A percentile compares a stretch with the other conserved stretches of the same genome.
Conservation (phyloP, 352 stramenopile species). For the Phytophthora crassamura region DNA sequence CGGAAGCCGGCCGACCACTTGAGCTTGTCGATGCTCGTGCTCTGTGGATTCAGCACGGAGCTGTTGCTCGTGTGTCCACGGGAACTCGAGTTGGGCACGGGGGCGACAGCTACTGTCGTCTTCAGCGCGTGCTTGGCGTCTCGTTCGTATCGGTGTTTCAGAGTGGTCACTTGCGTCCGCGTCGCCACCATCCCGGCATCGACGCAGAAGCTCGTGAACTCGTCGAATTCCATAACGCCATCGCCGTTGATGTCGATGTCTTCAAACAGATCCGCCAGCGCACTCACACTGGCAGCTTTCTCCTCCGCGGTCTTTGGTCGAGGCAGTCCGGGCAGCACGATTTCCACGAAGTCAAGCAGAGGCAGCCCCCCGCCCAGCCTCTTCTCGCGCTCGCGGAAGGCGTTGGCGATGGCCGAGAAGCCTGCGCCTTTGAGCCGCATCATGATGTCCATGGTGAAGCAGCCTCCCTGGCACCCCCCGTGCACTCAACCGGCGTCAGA, state of each 20-base stretch:
- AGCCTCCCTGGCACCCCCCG: not conserved
- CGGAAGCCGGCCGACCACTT: conserved; percentile 74
- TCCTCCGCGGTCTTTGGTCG: conserved; percentile 49
- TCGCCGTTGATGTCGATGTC: conserved; percentile 92
- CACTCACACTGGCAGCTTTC: conserved; percentile 59
- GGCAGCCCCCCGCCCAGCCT: conserved; percentile 62
- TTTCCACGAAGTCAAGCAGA: conserved; percentile 83
- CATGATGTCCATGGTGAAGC: conserved; percentile 75
- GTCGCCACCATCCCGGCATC: conserved; percentile 86
- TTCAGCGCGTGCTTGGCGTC: conserved; percentile 64
- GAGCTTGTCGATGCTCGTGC: conserved; percentile 65
- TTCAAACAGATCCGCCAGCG: conserved; percentile 82
- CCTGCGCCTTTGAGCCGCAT: conserved; percentile 80
- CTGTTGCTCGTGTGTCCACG: conserved; percentile 9
- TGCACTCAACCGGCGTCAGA: no score
- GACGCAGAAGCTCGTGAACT: conserved; percentile 90
- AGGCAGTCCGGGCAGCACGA: conserved; percentile 68
- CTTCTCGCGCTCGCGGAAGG: conserved; percentile 74
- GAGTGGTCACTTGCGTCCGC: conserved; percentile 38
- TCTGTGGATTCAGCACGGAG: conserved; percentile 39
- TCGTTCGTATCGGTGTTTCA: conserved; percentile 83
- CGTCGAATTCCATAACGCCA: conserved; percentile 84
- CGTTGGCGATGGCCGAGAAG: conserved; percentile 81
- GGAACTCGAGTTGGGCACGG: not conserved
- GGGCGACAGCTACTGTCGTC: conserved; percentile 28